Evolutionary conservation across 208 protist genomes (phyloP), one percentile per base, ranked within the genome.

Genomic region (Porcisia hertigi): DNA sequence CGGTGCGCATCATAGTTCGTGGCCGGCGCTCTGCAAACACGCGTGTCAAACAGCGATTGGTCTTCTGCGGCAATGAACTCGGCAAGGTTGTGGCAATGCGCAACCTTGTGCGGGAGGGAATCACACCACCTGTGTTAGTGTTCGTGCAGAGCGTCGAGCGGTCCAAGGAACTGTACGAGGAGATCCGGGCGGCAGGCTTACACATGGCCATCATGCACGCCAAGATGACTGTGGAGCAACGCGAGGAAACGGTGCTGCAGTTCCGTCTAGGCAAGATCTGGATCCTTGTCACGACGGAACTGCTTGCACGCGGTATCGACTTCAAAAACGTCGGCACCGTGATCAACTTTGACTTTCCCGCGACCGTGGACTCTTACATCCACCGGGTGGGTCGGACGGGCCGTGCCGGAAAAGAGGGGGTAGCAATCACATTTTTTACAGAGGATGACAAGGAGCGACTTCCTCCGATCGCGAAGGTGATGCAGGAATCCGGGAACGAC

Each of bases 321-420:
- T 99, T 99, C 79, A 98, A 98, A 71, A 98, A 98, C 72, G 95
- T 99, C 39, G 91, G 91, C 60, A 94, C 93, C 8, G 98, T 99
- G 34, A 98, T 99, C 86, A 99, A 99, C 89, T 99, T 99, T 82
- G 99, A 99, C 84, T 98, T 99, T 65, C 99, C 99, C 2, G 87
- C 94, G 16, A 98, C 94, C 1, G 82, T 98, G 8, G 90, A 97
- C 47, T 92, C 83, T 30, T 99, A 99, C 81, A 98, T 99, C 76
- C 99, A 99, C 80, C 92, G 98, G 36, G 93, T 99, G 45, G 98
- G 97, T 53, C 88, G 96, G 41, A 96, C 90, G 45, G 98, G 93
- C 69, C 95, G 92, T 80, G 98, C 87, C 52, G 98, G 89, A 41
- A 90, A 89, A 87, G 77, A 69, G 12, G 97, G 99, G 53, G 77